Conservation (phyloP, 179 eudicot genomes). For the Gypsophila paniculata region DNA sequence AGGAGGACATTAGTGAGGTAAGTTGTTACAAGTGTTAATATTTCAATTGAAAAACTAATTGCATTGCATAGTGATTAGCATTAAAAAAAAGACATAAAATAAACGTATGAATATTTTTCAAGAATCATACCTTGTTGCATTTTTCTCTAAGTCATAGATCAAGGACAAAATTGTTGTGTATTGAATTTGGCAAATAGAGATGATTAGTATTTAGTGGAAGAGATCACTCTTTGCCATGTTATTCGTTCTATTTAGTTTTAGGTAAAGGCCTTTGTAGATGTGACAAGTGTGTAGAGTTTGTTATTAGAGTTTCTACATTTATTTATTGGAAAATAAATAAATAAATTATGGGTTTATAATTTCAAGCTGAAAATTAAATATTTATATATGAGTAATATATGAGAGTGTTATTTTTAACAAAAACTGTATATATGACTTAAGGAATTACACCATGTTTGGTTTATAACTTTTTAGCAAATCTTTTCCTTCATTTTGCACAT, state of each 20-base stretch:
- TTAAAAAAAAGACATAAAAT: neutral
- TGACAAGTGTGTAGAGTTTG: constrained; percentile 32
- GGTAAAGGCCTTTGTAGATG: constrained; percentile 9
- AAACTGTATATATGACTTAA: too few species aligned
- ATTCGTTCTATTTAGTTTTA: constrained; percentile 32
- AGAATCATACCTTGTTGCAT: constrained; percentile 50
- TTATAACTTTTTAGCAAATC: too few species aligned
- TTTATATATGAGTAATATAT: too few species aligned
- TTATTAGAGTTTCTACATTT: constrained; percentile 4
- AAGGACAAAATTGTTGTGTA: constrained; percentile 17
- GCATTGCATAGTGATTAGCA: constrained; percentile 18
- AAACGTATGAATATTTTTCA: constrained; percentile 2
- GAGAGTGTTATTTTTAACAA: too few species aligned
- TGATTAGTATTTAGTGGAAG: constrained; percentile 33
- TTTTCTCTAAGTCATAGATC: constrained; percentile 24
- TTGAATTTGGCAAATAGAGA: constrained; percentile 21
- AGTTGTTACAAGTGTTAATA: constrained; percentile 21
- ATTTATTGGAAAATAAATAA: neutral
- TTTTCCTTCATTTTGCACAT: too few species aligned
- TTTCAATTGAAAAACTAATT: constrained; percentile 30
- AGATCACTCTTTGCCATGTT: constrained; percentile 38
- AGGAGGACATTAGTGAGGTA: constrained; percentile 17
- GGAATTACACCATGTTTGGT: too few species aligned
- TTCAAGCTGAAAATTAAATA: too few species aligned
- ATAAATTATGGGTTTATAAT: too few species aligned